These are phyloP conservation scores for Shiraia sp. DNA, from an alignment of 2,329 filamentous ascomycete genomes.

Conservation along the genomic window DNA sequence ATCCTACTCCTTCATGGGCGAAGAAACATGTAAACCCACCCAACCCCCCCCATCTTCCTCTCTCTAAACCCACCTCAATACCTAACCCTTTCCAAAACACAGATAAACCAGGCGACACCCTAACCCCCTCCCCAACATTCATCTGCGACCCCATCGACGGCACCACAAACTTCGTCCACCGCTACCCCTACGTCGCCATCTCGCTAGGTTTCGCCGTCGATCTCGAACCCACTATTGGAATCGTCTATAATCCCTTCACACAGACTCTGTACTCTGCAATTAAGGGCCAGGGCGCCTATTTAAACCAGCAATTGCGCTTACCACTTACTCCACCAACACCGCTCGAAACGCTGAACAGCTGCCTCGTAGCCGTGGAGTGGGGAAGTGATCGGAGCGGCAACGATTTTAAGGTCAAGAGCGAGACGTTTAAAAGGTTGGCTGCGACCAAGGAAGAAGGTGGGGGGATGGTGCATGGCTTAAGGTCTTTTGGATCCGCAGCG, in stretches of 20 bases:
- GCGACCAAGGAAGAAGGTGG: constrained; percentile 64
- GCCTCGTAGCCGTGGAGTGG: constrained; percentile 75
- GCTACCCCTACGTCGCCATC: constrained; percentile 73
- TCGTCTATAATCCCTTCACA: constrained; percentile 80
- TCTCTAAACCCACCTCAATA: constrained; percentile 24
- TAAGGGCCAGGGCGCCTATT: constrained; percentile 67
- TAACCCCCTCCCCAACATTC: constrained; percentile 73
- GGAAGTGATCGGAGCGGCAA: constrained; percentile 68
- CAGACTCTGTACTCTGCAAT: constrained; percentile 71
- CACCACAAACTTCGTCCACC: constrained; percentile 80
- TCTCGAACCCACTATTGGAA: constrained; percentile 66
- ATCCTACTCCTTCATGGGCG: constrained; percentile 53
- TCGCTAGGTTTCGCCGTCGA: constrained; percentile 72
- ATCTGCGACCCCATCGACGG: constrained; percentile 83
- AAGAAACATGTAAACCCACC: constrained; percentile 13
- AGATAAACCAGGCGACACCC: constrained; percentile 63
- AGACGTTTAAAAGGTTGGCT: constrained; percentile 63
- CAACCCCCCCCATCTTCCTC: constrained; percentile 44
- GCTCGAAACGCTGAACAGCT: constrained; percentile 62
- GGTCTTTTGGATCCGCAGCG: constrained; percentile 73
- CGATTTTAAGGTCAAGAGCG: constrained; percentile 71
- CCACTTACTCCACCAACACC: constrained; percentile 59
- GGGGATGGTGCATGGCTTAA: constrained; percentile 74
- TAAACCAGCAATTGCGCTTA: constrained; percentile 43
- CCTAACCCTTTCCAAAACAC: too few species aligned